Conservation (phyloP, 1,284 basidiomycete species). For the Pascua sp. region DNA sequence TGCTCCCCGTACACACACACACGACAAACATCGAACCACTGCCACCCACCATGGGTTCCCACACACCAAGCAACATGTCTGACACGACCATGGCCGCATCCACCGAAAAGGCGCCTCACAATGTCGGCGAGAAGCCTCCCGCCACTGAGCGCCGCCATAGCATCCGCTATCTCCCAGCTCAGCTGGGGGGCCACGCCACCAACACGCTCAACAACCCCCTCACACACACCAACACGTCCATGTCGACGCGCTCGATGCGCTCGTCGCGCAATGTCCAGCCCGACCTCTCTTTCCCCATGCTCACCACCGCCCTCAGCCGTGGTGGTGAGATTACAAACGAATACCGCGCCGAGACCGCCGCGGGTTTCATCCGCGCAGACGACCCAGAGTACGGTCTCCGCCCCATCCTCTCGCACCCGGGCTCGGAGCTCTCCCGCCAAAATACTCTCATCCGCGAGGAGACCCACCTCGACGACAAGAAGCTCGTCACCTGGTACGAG, state of each 20-base stretch:
- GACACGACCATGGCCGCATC: not conserved
- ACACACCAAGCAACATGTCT: not conserved
- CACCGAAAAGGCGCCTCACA: not conserved
- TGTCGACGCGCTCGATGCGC: not conserved
- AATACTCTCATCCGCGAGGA: constrained; percentile 7
- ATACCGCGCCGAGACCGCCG: constrained; percentile 30
- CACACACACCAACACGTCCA: constrained; percentile 1
- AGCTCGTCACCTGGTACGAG: constrained; percentile 33
- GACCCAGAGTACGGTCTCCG: constrained; percentile 26
- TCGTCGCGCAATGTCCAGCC: constrained; percentile 1
- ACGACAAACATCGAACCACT: not conserved
- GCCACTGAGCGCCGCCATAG: not conserved
- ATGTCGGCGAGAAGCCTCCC: not conserved
- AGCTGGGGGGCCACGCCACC: not conserved
- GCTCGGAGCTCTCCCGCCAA: constrained; percentile 5
- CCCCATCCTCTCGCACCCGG: constrained; percentile 15
- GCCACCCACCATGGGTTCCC: not conserved
- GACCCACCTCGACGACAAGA: constrained; percentile 26
- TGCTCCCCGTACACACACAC: too few species aligned
- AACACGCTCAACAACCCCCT: constrained; percentile 2
- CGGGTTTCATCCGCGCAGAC: constrained; percentile 26
- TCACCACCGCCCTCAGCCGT: constrained; percentile 26
- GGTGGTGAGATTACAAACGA: constrained; percentile 14
- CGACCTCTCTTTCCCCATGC: constrained; percentile 32
- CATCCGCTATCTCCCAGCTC: not conserved